A percentile compares a stretch with the other conserved stretches of the same genome.
These are phyloP conservation scores for Globisporangium okanoganense DNA, from an alignment of 352 stramenopile genomes.

Conservation along the genomic window DNA sequence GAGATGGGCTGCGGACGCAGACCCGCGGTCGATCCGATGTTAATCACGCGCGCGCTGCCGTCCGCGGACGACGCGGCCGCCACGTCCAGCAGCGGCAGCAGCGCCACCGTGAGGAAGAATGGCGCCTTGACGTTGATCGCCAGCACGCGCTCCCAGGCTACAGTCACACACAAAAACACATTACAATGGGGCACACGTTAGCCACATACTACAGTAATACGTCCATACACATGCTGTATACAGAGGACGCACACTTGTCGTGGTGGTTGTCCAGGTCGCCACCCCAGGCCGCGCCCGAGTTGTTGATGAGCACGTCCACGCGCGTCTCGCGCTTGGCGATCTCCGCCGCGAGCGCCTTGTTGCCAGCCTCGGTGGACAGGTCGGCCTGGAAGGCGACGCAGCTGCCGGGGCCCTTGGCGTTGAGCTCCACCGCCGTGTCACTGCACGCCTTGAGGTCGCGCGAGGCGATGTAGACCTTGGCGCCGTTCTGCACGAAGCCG, in stretches of 20 bases:
- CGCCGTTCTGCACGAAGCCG: constrained; percentile 89
- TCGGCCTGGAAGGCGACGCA: constrained; percentile 46
- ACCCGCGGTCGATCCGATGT: constrained; percentile 68
- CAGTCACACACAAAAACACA: background rate
- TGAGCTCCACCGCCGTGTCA: constrained; percentile 62
- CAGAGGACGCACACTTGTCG: background rate
- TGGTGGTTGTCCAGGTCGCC: constrained; percentile 6
- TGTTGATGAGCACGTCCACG: constrained; percentile 95
- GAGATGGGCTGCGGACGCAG: constrained; percentile 83
- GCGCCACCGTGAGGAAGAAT: constrained; percentile 91
- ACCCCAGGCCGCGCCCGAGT: constrained; percentile 75
- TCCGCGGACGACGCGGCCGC: constrained; percentile 36
- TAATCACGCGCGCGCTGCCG: constrained; percentile 61
- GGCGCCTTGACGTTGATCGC: constrained; percentile 94
- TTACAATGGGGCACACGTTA: background rate
- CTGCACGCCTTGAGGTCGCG: constrained; percentile 80
- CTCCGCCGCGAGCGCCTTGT: constrained; percentile 36
- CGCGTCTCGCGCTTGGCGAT: constrained; percentile 67
- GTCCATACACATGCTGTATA: no score
- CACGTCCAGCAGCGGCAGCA: constrained; percentile 87
- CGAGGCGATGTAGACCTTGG: constrained; percentile 92
- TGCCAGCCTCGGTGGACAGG: background rate
- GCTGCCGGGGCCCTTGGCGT: constrained; percentile 43
- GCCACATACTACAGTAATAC: background rate
- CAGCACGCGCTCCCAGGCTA: constrained; percentile 91